A percentile compares a stretch with the other conserved stretches of the same genome.
These are phyloP conservation scores for Candida nemodendra DNA, from an alignment of 805 yeast genomes.

Conservation along the genomic window DNA sequence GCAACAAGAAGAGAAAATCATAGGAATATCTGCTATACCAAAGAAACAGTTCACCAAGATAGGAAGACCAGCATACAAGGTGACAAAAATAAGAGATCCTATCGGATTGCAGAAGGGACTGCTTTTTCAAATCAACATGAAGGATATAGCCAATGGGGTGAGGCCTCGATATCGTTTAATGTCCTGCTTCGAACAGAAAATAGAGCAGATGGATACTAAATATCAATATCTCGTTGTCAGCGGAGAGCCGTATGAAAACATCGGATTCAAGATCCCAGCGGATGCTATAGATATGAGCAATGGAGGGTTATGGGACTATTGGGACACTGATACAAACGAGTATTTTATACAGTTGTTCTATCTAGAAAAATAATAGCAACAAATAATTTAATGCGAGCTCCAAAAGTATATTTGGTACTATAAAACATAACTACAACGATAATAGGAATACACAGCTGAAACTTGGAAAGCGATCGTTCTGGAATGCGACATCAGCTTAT, in stretches of 20 bases:
- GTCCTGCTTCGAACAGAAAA: slow-evolving; percentile 68
- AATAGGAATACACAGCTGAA: too few species aligned
- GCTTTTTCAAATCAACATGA: slow-evolving; percentile 57
- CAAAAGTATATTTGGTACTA: too few species aligned
- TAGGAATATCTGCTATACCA: slow-evolving; percentile 36
- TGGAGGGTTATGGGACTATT: slow-evolving; percentile 61
- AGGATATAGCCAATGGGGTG: slow-evolving; percentile 42
- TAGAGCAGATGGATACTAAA: slow-evolving; percentile 43
- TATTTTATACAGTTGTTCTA: slow-evolving; percentile 73
- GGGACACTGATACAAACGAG: slow-evolving; percentile 68
- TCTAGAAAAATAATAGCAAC: slow-evolving; percentile 16
- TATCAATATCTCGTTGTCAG: slow-evolving; percentile 74
- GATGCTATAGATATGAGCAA: slow-evolving; percentile 44
- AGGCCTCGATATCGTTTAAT: slow-evolving; percentile 72
- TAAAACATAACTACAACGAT: too few species aligned
- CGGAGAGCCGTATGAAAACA: slow-evolving; percentile 88
- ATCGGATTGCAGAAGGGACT: slow-evolving; percentile 60
- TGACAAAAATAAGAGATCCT: slow-evolving; percentile 68
- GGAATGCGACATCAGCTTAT: slow-evolving; percentile 7
- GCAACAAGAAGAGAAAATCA: slow-evolving; percentile 13
- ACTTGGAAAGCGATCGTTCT: too few species aligned
- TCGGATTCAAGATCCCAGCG: slow-evolving; percentile 72
- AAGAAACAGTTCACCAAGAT: slow-evolving; percentile 55
- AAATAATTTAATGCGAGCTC: too few species aligned
- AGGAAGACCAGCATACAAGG: slow-evolving; percentile 71